phyloP scores from a whole-genome alignment of 768 basidiomycete species.

The Xerocomellus chrysenteron region DNA sequence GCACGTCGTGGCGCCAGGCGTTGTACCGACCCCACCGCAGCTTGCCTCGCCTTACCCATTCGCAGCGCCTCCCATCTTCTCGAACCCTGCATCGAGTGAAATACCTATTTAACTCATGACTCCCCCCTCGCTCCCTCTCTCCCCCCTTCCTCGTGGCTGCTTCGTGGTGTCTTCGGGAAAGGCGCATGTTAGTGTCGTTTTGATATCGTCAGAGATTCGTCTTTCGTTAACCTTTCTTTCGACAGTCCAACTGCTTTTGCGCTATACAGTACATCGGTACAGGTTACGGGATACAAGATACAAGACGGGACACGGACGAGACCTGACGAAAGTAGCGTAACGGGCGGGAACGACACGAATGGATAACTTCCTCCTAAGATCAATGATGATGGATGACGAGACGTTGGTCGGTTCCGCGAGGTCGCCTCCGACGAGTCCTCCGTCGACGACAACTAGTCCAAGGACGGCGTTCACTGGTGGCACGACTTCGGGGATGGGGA shows the following conservation, averaged over 20 bases:
- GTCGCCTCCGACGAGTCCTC: slow-evolving; percentile 23
- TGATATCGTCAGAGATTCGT: slow-evolving; percentile 7
- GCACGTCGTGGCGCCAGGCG: slow-evolving; percentile 2
- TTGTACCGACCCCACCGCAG: slow-evolving; percentile 10
- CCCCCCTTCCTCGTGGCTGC: slow-evolving; percentile 13
- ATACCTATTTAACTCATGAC: slow-evolving; percentile 13
- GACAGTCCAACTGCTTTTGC: not conserved
- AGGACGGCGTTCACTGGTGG: slow-evolving; percentile 4
- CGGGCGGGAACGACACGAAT: not conserved
- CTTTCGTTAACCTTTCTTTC: not conserved
- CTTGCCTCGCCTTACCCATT: slow-evolving; percentile 16
- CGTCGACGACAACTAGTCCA: slow-evolving; percentile 17
- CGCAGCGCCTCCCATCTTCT: not conserved
- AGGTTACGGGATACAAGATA: not conserved
- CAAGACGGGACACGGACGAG: not conserved
- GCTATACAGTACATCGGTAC: not conserved
- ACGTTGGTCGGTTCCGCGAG: slow-evolving; percentile 21
- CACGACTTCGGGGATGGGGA: slow-evolving; percentile 11
- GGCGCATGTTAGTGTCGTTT: not conserved
- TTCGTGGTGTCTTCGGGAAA: slow-evolving; percentile 1
- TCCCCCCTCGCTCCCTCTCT: not conserved
- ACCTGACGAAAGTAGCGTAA: not conserved
- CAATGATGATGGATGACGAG: slow-evolving; percentile 24
- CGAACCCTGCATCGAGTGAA: slow-evolving; percentile 9
- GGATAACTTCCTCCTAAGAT: not conserved